Base-by-base conservation (phyloP, 192 early-diverging fungal species). In the Geosiphon pyriformis region DNA sequence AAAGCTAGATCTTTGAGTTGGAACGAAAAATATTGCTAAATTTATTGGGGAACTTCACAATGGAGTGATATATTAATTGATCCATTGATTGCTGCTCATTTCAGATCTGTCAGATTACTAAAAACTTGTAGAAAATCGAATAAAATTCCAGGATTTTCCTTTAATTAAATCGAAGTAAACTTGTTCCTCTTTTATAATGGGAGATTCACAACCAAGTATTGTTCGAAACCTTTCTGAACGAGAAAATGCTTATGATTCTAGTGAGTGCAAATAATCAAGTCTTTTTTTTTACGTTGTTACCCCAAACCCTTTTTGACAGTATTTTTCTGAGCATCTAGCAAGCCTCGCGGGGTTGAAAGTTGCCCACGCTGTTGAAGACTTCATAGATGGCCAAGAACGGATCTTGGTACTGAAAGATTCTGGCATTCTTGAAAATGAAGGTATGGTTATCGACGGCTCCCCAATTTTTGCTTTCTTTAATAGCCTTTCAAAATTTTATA, bases 331-430 rank as follows among this genome's bases (percentile, higher is more conserved):
- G n/a, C n/a, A n/a, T n/a, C 29, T 75, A 63, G 53, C 78, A 7
- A 83, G 92, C 52, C 76, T 97, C 3, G 67, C 76, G 6, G 94
- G 94, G 0, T 65, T 96, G 11, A 69, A 82, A 27, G 90, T 98
- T 2, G 87, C 76, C 0, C 93, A 96, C 70, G 78, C 74, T 42
- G 37, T 92, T 50, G 64, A 78, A 1, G 88, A 90, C 26, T 83
- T 95, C 59, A 74, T 70, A 4, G 82, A 84, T 50, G 84, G 83
- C 1, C 78, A 74, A 1, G 95, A 96, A 54, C 81, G 83, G 0
- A 89, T 98, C 46, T 79, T 98, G 62, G 93, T 94, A 1, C 73
- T 98, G 18, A 91, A 92, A 70, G 96, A 98, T 71, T 75, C 79
- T 15, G 80, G 75, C 0, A 90, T 98, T 49, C 72, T 89, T 48